A percentile compares a stretch with the other conserved stretches of the same genome.
These are phyloP conservation scores for Tylopilus subfusipes DNA, from an alignment of 768 basidiomycete species.

Conservation along the genomic window DNA sequence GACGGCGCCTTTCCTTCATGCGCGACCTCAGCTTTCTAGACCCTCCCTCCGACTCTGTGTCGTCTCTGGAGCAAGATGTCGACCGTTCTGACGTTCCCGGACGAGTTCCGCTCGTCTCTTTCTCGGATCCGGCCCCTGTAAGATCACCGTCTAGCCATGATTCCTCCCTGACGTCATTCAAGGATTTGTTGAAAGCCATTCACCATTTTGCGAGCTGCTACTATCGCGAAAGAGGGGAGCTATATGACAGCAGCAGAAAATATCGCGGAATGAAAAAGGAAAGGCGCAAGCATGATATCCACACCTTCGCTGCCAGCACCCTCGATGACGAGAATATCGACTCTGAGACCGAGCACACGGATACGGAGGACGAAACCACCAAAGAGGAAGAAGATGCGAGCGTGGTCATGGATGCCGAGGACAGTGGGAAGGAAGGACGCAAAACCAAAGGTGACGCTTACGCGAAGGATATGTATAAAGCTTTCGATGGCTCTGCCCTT, in stretches of 20 bases:
- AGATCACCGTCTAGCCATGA: slow-evolving; percentile 13
- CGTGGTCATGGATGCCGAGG: slow-evolving; percentile 8
- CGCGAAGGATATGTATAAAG: slow-evolving; percentile 66
- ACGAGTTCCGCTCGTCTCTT: slow-evolving; percentile 12
- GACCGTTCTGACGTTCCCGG: slow-evolving; percentile 2
- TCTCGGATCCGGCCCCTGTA: slow-evolving; percentile 51
- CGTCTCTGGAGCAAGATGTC: slow-evolving; percentile 8
- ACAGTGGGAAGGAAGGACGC: slow-evolving; percentile 3
- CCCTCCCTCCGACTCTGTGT: slow-evolving; percentile 20
- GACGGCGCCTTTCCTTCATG: slow-evolving; percentile 44
- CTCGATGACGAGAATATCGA: background rate
- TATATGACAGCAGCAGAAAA: slow-evolving; percentile 48
- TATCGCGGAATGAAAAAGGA: slow-evolving; percentile 43
- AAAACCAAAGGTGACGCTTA: slow-evolving; percentile 4
- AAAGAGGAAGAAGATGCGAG: slow-evolving; percentile 16
- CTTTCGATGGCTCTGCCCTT: slow-evolving; percentile 69
- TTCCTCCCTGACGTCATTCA: slow-evolving; percentile 20
- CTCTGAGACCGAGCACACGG: slow-evolving; percentile 9
- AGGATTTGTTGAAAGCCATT: slow-evolving; percentile 52
- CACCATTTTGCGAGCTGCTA: slow-evolving; percentile 52
- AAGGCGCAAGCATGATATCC: slow-evolving; percentile 23
- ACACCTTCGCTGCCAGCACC: slow-evolving; percentile 17
- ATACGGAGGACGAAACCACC: slow-evolving; percentile 14
- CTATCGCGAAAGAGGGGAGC: slow-evolving; percentile 59
- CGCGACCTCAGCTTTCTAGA: slow-evolving; percentile 55